Conservation (phyloP, 768 basidiomycete species). For the Termitomyces eurrhizus region DNA sequence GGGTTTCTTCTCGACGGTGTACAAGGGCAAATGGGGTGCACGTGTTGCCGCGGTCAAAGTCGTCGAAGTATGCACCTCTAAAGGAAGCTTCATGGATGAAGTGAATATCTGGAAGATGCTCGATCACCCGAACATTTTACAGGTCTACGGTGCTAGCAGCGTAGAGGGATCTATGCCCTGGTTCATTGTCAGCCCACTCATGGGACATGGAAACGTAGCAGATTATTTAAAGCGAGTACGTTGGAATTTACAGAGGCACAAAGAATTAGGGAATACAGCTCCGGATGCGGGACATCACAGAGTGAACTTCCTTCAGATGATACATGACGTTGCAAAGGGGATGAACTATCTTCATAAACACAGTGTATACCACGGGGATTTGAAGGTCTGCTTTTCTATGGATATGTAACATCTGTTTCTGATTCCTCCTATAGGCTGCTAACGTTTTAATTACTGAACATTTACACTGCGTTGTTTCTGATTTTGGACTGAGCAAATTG, state of each 20-base stretch:
- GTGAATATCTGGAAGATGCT: conserved; percentile 72
- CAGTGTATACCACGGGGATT: conserved; percentile 71
- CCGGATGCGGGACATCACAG: conserved; percentile 4
- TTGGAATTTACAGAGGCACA: conserved; percentile 4
- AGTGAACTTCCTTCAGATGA: conserved; percentile 49
- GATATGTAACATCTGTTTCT: neutral
- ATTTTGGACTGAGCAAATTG: conserved; percentile 80
- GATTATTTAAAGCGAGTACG: conserved; percentile 43
- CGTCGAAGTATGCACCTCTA: conserved; percentile 54
- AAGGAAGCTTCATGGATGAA: conserved; percentile 57
- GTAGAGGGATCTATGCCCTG: conserved; percentile 64
- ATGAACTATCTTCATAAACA: conserved; percentile 74
- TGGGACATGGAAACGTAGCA: conserved; percentile 58
- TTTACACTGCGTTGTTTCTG: conserved; percentile 65
- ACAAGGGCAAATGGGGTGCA: conserved; percentile 64
- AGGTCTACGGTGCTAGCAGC: conserved; percentile 74
- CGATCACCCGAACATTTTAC: conserved; percentile 66
- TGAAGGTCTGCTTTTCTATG: conserved; percentile 49
- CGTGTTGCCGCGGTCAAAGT: conserved; percentile 69
- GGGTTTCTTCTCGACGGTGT: conserved; percentile 76
- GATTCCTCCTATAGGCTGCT: conserved; percentile 39
- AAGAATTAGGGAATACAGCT: neutral
- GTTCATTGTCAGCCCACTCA: conserved; percentile 79
- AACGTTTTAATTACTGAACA: conserved; percentile 73
- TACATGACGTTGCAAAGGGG: conserved; percentile 70